Percentiles rank a stretch among this genome's conserved stretches.
Evolutionary conservation across 176 grass and related monocot species (phyloP).

Genomic region (Ampelocalamus luodianensis): DNA sequence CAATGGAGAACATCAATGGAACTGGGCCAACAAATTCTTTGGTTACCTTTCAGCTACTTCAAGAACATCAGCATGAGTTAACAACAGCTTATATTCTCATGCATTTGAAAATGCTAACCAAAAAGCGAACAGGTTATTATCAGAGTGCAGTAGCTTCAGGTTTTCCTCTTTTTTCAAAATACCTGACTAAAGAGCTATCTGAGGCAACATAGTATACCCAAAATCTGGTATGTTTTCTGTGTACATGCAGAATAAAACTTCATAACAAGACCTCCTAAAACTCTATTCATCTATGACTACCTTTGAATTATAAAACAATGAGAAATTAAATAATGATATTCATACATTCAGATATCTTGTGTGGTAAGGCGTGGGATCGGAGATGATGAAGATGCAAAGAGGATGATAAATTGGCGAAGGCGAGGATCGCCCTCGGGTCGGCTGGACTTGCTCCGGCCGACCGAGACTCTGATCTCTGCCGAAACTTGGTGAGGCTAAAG

Average conservation of each 20-base stretch:
- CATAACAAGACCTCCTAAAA: background rate
- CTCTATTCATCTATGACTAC: conserved; percentile 2
- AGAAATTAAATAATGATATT: background rate
- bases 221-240: background rate
- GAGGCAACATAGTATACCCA: background rate
- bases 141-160: background rate
- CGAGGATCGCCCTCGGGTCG: too few relatives aligned
- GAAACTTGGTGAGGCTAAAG: too few relatives aligned
- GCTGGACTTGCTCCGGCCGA: too few relatives aligned
- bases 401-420: too few relatives aligned
- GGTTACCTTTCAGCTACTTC: background rate
- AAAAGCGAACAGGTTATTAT: background rate
- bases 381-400: too few relatives aligned
- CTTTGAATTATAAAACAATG: conserved; percentile 8
- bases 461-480: background rate
- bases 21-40: background rate
- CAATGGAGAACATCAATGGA: background rate
- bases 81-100: background rate
- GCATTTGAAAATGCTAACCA: background rate
- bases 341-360: background rate
- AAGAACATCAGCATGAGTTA: background rate
- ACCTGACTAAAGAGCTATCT: background rate
- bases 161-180: background rate
- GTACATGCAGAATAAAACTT: background rate
- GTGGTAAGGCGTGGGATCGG: background rate